A percentile compares a stretch with the other conserved stretches of the same genome.
Evolutionary conservation across 352 stramenopile genomes (phyloP).

Genomic region (Saprolegnia parasitica): DNA sequence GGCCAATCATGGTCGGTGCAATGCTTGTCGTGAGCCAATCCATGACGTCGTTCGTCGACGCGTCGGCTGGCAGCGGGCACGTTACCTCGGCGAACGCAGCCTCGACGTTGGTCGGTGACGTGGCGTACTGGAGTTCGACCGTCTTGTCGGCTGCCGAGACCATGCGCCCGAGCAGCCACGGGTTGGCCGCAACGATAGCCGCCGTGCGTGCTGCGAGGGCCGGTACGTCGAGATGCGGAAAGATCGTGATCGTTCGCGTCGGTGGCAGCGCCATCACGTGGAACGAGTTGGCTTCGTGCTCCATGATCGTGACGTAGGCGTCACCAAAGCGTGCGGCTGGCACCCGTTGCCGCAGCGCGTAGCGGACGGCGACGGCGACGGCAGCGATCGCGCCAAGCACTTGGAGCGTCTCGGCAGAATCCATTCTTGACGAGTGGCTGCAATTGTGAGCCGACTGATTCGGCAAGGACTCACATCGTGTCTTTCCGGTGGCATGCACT

Average conservation of each 20-base stretch:
- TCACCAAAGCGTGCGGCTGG: too few relatives aligned
- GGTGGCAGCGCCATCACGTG: neutral
- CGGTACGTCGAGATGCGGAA: neutral
- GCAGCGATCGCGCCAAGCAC: too few relatives aligned
- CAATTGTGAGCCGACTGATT: too few relatives aligned
- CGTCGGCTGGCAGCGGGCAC: neutral
- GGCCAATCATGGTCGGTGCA: neutral
- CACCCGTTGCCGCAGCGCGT: too few relatives aligned
- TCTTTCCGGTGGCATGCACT: too few relatives aligned
- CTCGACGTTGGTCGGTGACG: neutral
- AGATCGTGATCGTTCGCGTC: neutral
- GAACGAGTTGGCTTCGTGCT: slow-evolving; percentile 1
- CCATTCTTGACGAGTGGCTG: too few relatives aligned
- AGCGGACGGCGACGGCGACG: too few relatives aligned
- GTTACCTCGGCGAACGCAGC: neutral
- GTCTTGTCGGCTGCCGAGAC: neutral
- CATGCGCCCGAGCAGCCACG: slow-evolving; percentile 5
- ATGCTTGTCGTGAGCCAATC: neutral
- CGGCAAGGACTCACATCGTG: too few relatives aligned
- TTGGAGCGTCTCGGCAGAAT: too few relatives aligned
- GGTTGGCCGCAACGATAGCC: slow-evolving; percentile 6
- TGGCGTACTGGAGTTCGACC: neutral
- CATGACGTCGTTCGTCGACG: neutral
- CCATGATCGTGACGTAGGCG: neutral
- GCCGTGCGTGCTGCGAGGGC: neutral